Evolutionary conservation across 345 rosid genomes (phyloP).

Genomic region (Syzygium aromaticum): DNA sequence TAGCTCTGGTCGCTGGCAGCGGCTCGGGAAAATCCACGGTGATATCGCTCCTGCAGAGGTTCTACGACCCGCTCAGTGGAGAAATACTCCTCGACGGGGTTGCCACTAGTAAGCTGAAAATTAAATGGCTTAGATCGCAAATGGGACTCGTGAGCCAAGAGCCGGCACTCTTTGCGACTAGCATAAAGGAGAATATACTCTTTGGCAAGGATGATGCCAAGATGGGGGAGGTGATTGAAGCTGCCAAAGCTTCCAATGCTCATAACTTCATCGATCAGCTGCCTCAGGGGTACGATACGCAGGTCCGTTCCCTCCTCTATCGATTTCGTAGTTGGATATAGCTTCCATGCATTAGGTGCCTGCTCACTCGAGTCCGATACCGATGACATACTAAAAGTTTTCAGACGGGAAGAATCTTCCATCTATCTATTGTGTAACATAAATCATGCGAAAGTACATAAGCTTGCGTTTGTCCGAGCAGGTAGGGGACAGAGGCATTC

Average conservation of each 20-base stretch:
- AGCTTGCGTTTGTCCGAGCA: not conserved
- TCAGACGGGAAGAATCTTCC: not conserved
- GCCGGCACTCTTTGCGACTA: conserved; percentile 67
- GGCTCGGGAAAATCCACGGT: conserved; percentile 89
- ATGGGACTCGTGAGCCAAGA: conserved; percentile 81
- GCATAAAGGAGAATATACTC: conserved; percentile 62
- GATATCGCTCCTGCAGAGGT: conserved; percentile 73
- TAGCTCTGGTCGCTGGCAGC: conserved; percentile 83
- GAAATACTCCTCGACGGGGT: conserved; percentile 60
- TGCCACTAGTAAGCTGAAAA: conserved; percentile 44
- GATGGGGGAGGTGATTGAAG: conserved; percentile 43
- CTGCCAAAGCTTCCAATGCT: conserved; percentile 63
- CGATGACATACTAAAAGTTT: not conserved
- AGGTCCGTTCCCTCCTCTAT: conserved; percentile 27
- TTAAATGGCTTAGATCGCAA: conserved; percentile 77
- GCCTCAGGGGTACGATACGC: conserved; percentile 68
- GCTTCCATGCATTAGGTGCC: not conserved
- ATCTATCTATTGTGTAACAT: not conserved
- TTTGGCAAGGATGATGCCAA: conserved; percentile 65
- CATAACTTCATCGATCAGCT: conserved; percentile 53
- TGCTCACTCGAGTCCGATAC: not conserved
- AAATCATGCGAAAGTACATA: not conserved
- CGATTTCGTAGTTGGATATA: not conserved
- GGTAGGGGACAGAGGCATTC: conserved; percentile 81
- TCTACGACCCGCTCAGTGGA: conserved; percentile 65